Evolutionary conservation across 371 early-diverging fungal genomes (phyloP).

Genomic region (Mucor racemosus): DNA sequence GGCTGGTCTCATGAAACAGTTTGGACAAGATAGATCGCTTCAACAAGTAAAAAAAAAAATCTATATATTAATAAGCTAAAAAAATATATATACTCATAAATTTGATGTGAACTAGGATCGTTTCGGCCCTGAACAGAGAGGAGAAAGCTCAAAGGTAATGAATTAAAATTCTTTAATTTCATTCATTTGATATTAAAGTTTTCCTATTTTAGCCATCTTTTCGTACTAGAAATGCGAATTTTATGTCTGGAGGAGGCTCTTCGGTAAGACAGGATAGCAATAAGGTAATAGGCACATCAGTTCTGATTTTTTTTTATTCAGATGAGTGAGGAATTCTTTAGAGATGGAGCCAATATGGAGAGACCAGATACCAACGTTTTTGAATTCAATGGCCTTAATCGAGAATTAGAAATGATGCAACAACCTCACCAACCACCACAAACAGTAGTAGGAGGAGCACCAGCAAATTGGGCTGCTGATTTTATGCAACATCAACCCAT

Average conservation of each 20-base stretch:
- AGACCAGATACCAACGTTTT: constrained; percentile 45
- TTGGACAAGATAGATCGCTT: constrained; percentile 76
- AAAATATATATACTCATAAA: not conserved
- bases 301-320: not conserved
- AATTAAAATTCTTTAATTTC: not conserved
- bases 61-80: not conserved
- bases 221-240: constrained; percentile 27
- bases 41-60: constrained; percentile 65
- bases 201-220: constrained; percentile 32
- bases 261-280: not conserved
- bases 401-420: constrained; percentile 60
- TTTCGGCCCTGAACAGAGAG: constrained; percentile 53
- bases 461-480: constrained; percentile 69
- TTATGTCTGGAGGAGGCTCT: not conserved
- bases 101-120: constrained; percentile 58
- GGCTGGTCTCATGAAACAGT: constrained; percentile 77
- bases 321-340: constrained; percentile 48
- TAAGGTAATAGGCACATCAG: not conserved
- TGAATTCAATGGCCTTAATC: constrained; percentile 59
- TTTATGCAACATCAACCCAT: constrained; percentile 62
- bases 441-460: constrained; percentile 15
- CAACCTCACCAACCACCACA: constrained; percentile 27
- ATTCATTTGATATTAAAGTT: not conserved
- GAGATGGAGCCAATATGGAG: constrained; percentile 39
- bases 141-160: constrained; percentile 63